A percentile compares a stretch with the other conserved stretches of the same genome.
phyloP scores from a whole-genome alignment of 495 filamentous ascomycete genomes.

The Amphirosellinia nigrospora region DNA sequence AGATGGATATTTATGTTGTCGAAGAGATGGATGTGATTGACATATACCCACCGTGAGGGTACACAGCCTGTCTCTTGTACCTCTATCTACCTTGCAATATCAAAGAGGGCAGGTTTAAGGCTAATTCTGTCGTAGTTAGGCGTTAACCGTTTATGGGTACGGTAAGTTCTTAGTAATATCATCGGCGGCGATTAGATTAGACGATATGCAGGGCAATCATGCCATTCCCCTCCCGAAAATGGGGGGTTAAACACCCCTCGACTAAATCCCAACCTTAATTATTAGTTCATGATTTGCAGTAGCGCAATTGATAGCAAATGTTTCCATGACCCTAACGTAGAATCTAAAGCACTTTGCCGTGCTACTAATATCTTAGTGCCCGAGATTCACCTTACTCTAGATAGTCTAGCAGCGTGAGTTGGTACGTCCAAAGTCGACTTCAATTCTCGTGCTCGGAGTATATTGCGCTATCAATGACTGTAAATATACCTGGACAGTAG shows the following conservation, averaged over 20 bases:
- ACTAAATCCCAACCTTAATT: not conserved
- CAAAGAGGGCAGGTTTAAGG: not conserved
- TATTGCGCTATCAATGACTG: not conserved
- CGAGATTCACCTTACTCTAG: not conserved
- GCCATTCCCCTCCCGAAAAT: not conserved
- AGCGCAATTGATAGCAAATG: not conserved
- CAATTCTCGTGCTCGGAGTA: not conserved
- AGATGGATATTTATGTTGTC: too few relatives aligned
- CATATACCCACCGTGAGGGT: too few relatives aligned
- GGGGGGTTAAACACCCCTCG: not conserved
- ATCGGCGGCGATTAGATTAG: conserved; percentile 10
- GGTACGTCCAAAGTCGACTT: not conserved
- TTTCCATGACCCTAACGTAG: not conserved
- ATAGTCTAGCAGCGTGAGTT: not conserved
- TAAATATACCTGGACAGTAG: not conserved
- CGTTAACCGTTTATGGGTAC: conserved; percentile 4
- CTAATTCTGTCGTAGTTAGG: not conserved
- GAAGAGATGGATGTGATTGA: too few relatives aligned
- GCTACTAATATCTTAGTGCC: not conserved
- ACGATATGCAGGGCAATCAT: not conserved
- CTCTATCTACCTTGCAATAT: too few relatives aligned
- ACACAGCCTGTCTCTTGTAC: too few relatives aligned
- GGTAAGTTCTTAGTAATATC: not conserved
- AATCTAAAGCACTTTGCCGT: not conserved
- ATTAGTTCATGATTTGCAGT: not conserved